Evolutionary conservation across 2,329 filamentous ascomycete genomes (phyloP).

Genomic region (Microdochium paspali): DNA sequence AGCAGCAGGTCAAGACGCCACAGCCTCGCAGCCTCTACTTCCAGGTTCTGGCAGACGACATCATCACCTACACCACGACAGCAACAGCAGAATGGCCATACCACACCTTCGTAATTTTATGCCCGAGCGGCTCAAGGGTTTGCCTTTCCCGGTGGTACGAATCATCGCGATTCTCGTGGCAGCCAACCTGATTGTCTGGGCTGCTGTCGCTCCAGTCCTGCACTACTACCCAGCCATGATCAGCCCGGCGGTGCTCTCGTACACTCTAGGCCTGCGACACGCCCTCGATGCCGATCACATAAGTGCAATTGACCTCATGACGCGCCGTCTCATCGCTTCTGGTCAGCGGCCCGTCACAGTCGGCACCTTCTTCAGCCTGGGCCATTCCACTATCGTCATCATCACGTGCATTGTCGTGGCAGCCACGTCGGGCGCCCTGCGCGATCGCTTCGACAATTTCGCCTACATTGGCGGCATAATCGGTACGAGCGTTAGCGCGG

Average conservation of each 20-base stretch:
- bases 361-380: constrained; percentile 88
- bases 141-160: constrained; percentile 24
- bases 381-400: constrained; percentile 88
- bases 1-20: not conserved
- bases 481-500: constrained; percentile 77
- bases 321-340: constrained; percentile 74
- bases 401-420: constrained; percentile 87
- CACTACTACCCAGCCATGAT: constrained; percentile 52
- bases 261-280: constrained; percentile 82
- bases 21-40: not conserved
- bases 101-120: not conserved
- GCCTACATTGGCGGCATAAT: constrained; percentile 76
- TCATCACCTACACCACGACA: not conserved
- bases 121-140: constrained; percentile 2
- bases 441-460: constrained; percentile 73
- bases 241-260: constrained; percentile 74
- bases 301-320: constrained; percentile 87
- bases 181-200: constrained; percentile 47
- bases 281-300: constrained; percentile 95
- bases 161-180: constrained; percentile 41
- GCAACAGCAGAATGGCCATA: not conserved
- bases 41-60: not conserved
- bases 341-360: constrained; percentile 84
- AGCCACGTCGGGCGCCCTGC: constrained; percentile 76
- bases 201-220: constrained; percentile 40